Evolutionary conservation across 495 filamentous ascomycete genomes (phyloP).

Genomic region (Aspergillus affinis): DNA sequence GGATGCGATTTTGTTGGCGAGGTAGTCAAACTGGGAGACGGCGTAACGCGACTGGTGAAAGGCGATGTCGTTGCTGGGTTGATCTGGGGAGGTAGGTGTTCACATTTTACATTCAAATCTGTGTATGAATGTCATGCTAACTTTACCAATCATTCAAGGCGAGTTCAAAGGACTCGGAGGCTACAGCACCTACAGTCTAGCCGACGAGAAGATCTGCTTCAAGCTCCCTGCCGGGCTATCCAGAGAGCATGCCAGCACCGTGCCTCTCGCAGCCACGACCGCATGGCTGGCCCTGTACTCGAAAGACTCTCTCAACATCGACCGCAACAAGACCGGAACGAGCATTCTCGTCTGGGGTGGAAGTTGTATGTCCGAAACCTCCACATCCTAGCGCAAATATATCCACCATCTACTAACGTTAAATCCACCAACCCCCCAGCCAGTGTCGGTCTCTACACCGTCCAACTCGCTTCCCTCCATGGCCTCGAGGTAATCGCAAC

Average conservation of each 20-base stretch:
- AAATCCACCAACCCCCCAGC: constrained; percentile 15
- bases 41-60: constrained; percentile 37
- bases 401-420: too few relatives aligned
- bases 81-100: constrained; percentile 25
- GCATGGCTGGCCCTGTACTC: constrained; percentile 34
- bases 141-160: constrained; percentile 3
- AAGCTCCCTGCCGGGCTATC: constrained; percentile 21
- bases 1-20: constrained; percentile 55
- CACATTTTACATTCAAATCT: background rate
- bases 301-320: constrained; percentile 21
- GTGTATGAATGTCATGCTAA: background rate
- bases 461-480: constrained; percentile 28
- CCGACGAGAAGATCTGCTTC: constrained; percentile 29
- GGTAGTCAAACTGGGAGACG: constrained; percentile 46
- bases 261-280: constrained; percentile 29
- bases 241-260: constrained; percentile 22
- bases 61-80: constrained; percentile 39
- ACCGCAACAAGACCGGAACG: background rate
- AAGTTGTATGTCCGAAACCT: constrained; percentile 19
- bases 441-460: constrained; percentile 34
- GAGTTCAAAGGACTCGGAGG: constrained; percentile 24
- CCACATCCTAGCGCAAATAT: too few relatives aligned
- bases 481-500: constrained; percentile 43
- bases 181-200: constrained; percentile 24
- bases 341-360: constrained; percentile 35